phyloP scores from a whole-genome alignment of 108 stramenopile genomes.

The Cylindrotheca fusiformis region DNA sequence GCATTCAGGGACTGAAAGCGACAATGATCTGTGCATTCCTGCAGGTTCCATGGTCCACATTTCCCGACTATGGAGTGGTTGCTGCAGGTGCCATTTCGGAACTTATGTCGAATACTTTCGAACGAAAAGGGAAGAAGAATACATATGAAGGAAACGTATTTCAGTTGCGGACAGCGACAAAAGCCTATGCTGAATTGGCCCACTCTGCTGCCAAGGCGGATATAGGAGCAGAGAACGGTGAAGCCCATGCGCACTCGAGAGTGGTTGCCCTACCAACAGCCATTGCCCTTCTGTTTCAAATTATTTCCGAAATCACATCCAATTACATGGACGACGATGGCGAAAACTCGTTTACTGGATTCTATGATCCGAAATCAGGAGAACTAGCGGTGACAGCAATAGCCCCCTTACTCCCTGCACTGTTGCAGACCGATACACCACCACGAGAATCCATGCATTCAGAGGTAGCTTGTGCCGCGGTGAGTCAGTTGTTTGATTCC shows the following conservation, averaged over 20 bases:
- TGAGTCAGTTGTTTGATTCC: slow-evolving; percentile 22
- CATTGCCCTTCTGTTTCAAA: slow-evolving; percentile 28
- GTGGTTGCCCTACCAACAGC: slow-evolving; percentile 40
- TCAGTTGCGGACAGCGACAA: slow-evolving; percentile 24
- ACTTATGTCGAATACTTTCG: slow-evolving; percentile 38
- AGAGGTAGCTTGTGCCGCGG: slow-evolving; percentile 22
- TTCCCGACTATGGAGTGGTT: slow-evolving; percentile 28
- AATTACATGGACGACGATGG: slow-evolving; percentile 26
- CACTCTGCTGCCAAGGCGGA: slow-evolving; percentile 32
- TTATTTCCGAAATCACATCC: slow-evolving; percentile 24
- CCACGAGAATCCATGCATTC: slow-evolving; percentile 14
- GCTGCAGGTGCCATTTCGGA: slow-evolving; percentile 29
- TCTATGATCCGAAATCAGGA: slow-evolving; percentile 27
- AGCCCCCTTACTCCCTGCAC: slow-evolving; percentile 21
- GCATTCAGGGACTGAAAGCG: slow-evolving; percentile 33
- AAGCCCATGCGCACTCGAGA: slow-evolving; percentile 11
- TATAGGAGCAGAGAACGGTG: background rate
- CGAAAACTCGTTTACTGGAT: slow-evolving; percentile 6
- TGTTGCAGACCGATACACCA: slow-evolving; percentile 12
- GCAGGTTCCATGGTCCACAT: slow-evolving; percentile 23
- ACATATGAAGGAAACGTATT: slow-evolving; percentile 25
- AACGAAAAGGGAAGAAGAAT: slow-evolving; percentile 34
- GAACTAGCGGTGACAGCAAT: slow-evolving; percentile 28
- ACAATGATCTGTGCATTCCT: slow-evolving; percentile 41
- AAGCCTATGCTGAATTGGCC: slow-evolving; percentile 24